These are phyloP conservation scores for Trypanosomatidae sp. DNA, from an alignment of 208 protist species.

Conservation along the genomic window DNA sequence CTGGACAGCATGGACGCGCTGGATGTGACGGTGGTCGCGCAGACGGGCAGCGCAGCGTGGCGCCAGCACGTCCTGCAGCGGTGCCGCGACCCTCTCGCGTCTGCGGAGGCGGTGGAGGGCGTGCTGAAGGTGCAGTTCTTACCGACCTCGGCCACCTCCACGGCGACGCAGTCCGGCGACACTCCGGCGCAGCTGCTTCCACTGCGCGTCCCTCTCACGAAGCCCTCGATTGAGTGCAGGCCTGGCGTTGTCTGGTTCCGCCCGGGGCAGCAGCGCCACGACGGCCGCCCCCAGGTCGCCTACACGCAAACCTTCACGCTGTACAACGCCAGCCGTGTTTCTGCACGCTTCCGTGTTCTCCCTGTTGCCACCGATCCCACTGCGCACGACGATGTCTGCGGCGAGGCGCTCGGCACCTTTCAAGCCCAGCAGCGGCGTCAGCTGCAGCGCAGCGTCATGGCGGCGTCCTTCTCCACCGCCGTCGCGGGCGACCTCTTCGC, in stretches of 20 bases:
- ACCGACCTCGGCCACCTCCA: neutral
- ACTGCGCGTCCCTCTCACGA: slow-evolving; percentile 44
- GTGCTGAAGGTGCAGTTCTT: slow-evolving; percentile 28
- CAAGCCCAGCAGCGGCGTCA: slow-evolving; percentile 18
- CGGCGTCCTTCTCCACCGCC: neutral
- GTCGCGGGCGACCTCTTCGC: neutral
- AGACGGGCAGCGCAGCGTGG: slow-evolving; percentile 21
- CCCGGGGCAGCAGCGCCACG: slow-evolving; percentile 70
- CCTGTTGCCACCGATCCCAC: too few relatives aligned
- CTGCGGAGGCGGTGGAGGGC: slow-evolving; percentile 10
- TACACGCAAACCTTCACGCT: slow-evolving; percentile 63
- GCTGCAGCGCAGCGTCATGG: neutral
- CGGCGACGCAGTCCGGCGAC: neutral
- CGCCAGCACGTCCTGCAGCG: neutral
- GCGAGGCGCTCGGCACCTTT: slow-evolving; percentile 13
- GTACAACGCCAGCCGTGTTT: slow-evolving; percentile 42
- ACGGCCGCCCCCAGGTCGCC: slow-evolving; percentile 69
- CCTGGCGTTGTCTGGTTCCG: slow-evolving; percentile 72
- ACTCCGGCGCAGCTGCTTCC: slow-evolving; percentile 40
- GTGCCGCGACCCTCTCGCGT: neutral
- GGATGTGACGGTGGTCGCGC: slow-evolving; percentile 42
- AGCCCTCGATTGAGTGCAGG: slow-evolving; percentile 40
- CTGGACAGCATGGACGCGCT: slow-evolving; percentile 64
- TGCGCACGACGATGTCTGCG: neutral
- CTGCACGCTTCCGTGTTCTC: slow-evolving; percentile 38